Base-by-base conservation (phyloP, 202 grass and related monocot species). In the Elaeis oleifera region DNA sequence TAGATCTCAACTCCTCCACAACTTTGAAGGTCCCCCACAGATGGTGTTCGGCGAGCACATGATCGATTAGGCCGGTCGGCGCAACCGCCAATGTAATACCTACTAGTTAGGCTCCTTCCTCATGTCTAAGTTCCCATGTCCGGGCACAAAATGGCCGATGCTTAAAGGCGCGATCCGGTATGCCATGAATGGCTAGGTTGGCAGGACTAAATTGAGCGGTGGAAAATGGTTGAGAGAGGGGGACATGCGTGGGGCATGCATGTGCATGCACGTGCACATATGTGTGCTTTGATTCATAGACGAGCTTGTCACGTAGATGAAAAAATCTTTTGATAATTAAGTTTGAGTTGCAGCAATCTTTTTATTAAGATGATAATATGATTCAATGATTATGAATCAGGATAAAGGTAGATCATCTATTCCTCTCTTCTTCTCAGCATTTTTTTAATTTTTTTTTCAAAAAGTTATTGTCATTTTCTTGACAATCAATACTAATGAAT, bases 31-130 rank as follows among this genome's bases (percentile, higher is more conserved):
- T 28, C 27, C 4, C 27, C 28, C 28, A 31, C 28, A 31, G 5
- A 31, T 31, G 28, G 28, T 31, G 28, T 11, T 44, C 32, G 8
- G 0, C 26, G 4, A 18, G 18, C 65, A 68, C 65, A 51, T 68
- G 70, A 49, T 11, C 11, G 18, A 63, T 73, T 49, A 73, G 70
- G 59, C 49, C 59, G 6, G 50, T 73, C 59, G 57, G 59, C 53
- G 53, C 8, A 20, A 26, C 16, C 1, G 49, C 14, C 9, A 26
- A 16, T 6, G 48, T 5, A 44, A 5, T 54, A 28, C 58, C 25
- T 52, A 56, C 59, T 18, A 18, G 50, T 48, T 67, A 29, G 49
- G 59, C 23, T 36, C 26, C 13, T 29, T 26, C 49, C 6, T 3
- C 18, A 53, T 32, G n/a, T 55, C 16, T 15, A 29, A 11, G 7